phyloP scores from a whole-genome alignment of 768 basidiomycete species.

The Lentinula raphanica region DNA sequence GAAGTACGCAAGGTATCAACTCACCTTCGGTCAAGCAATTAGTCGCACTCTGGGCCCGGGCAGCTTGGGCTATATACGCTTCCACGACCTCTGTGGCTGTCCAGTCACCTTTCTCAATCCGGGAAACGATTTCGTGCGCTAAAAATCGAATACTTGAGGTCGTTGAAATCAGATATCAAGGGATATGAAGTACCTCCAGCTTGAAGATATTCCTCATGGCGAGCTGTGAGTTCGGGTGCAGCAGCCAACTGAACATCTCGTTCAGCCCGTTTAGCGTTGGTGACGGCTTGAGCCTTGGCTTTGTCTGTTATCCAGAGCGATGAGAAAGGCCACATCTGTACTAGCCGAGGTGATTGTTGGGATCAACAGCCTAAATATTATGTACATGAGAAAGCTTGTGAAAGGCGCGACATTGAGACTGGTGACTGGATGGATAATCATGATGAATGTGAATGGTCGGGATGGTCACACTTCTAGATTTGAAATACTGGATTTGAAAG shows the following conservation, averaged over 20 bases:
- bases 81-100: conserved; percentile 39
- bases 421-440: too few relatives aligned
- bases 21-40: conserved; percentile 81
- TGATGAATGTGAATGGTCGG: too few relatives aligned
- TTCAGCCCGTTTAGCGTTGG: neutral
- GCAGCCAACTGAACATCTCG: neutral
- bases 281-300: neutral
- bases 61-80: conserved; percentile 40
- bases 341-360: neutral
- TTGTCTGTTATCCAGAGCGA: neutral
- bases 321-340: neutral
- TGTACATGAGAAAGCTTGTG: too few relatives aligned
- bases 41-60: conserved; percentile 54
- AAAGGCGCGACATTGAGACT: too few relatives aligned
- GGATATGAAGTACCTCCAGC: neutral
- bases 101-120: conserved; percentile 35
- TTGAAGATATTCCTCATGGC: neutral
- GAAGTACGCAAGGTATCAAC: conserved; percentile 10
- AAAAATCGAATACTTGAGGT: neutral
- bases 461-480: too few relatives aligned
- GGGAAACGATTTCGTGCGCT: conserved; percentile 39
- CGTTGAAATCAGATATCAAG: neutral
- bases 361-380: neutral
- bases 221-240: neutral
- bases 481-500: too few relatives aligned